Conservation (phyloP, 2,329 filamentous ascomycete genomes). For the Diplodia seriata region DNA sequence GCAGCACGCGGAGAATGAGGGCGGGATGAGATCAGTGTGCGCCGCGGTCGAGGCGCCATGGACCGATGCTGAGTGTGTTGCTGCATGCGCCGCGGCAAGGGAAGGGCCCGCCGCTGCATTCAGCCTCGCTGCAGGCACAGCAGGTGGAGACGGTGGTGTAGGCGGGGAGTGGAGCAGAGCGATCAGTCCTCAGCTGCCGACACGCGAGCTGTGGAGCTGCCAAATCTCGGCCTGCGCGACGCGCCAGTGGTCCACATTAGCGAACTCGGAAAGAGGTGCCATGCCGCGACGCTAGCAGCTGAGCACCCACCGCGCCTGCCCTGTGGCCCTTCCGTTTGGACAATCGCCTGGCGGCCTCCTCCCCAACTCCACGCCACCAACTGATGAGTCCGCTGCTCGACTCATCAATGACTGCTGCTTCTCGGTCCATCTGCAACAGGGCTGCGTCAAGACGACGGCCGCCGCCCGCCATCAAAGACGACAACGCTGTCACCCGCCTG, state of each 20-base stretch:
- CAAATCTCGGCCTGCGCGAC: slow-evolving; percentile 7
- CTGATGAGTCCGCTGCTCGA: background rate
- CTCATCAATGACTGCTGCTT: background rate
- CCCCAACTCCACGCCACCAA: background rate
- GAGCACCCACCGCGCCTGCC: background rate
- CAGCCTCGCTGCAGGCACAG: slow-evolving; percentile 9
- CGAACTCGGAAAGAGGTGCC: slow-evolving; percentile 12
- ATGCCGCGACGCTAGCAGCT: slow-evolving; percentile 4
- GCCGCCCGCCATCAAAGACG: background rate
- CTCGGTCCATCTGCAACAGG: too few relatives aligned
- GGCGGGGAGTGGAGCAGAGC: background rate
- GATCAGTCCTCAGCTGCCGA: background rate
- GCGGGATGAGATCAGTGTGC: slow-evolving; percentile 14
- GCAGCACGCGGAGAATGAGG: background rate
- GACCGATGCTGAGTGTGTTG: background rate
- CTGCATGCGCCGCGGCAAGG: slow-evolving; percentile 7
- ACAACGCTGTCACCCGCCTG: background rate
- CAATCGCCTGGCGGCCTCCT: background rate
- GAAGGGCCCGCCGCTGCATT: slow-evolving; percentile 5
- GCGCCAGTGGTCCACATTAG: slow-evolving; percentile 3
- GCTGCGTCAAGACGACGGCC: background rate
- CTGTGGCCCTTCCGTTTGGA: background rate
- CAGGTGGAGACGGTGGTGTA: background rate
- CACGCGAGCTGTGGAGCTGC: too few relatives aligned
- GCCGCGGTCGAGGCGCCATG: background rate